Percentiles rank a stretch among this genome's conserved stretches.
These are phyloP conservation scores for Allodekkera sacchari DNA, from an alignment of 805 yeast genomes.

Conservation along the genomic window DNA sequence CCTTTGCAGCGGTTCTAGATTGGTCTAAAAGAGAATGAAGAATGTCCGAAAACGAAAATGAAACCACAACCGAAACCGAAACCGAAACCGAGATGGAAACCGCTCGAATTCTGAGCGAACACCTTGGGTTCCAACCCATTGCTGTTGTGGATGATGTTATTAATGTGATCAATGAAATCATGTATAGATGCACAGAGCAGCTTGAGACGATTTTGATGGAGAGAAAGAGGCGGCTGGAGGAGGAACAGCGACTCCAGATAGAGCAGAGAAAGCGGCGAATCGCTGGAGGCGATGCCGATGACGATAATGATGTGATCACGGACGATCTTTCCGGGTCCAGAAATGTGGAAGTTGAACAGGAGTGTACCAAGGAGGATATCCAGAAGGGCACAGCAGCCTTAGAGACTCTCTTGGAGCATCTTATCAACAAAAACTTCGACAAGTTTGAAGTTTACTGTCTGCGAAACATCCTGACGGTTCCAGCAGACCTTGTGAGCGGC, in stretches of 20 bases:
- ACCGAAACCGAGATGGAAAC: constrained; percentile 3
- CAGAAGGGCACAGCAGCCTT: constrained; percentile 72
- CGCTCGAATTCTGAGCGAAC: constrained; percentile 66
- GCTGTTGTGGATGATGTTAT: constrained; percentile 80
- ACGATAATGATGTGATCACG: constrained; percentile 21
- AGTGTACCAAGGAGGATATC: constrained; percentile 37
- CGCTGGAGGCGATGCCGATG: constrained; percentile 9
- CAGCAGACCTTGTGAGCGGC: constrained; percentile 49
- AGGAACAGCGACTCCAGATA: constrained; percentile 12
- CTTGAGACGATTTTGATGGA: constrained; percentile 55
- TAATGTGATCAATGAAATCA: constrained; percentile 75
- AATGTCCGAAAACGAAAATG: not conserved
- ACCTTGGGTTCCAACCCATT: constrained; percentile 77
- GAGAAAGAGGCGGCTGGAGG: constrained; percentile 21
- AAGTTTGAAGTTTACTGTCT: constrained; percentile 75
- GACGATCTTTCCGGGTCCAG: constrained; percentile 12
- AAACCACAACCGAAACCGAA: not conserved
- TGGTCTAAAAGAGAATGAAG: no score
- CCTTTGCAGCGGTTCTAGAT: no score
- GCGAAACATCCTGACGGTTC: constrained; percentile 68
- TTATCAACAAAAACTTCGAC: constrained; percentile 77
- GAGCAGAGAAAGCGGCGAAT: constrained; percentile 5
- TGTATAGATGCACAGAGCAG: constrained; percentile 75
- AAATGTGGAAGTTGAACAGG: constrained; percentile 2
- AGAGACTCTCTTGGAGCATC: constrained; percentile 65